Base-by-base conservation (phyloP, 1,284 basidiomycete species). In the Boletus smithii region DNA sequence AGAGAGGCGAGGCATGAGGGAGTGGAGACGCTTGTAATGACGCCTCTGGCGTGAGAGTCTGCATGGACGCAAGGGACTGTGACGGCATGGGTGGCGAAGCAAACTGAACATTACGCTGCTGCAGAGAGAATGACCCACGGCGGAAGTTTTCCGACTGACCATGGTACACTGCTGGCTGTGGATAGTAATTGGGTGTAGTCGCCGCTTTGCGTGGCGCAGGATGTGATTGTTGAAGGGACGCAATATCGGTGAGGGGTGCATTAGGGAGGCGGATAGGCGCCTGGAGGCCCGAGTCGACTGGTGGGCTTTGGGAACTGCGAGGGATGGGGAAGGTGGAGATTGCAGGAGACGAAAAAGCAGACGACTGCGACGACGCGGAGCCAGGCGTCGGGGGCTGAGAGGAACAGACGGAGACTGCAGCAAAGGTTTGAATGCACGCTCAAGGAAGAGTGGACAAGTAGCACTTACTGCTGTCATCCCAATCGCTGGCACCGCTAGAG, bases 191-290 rank as follows among this genome's bases (percentile, higher is more conserved):
- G 2, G 63, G 64, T 9, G 53, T 32, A 26, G 63, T 62, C 23
- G 60, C 53, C 30, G 64, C 49, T 37, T 67, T 69, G 23, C 67
- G 61, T 16, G 67, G 60, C 3, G 46, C 20, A 27, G 59, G 54
- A 42, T 63, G 61, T 42, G 60, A 66, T 33, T 56, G 68, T 42
- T 55, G 71, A 6, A 77, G 69, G 44, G 78, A 75, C 3, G 77
- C 77, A 48, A 86, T 77, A 60, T 85, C 84, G 16, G 76, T 75
- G 33, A 87, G 70, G 3, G 84, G 81, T 4, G 81, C 76, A 49
- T 80, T 83, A 8, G 85, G 85, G 4, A 87, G 76, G 36, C 85
- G 80, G 56, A 87, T 87, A 18, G 77, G 79, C 46, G 76, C 78
- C 42, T 68, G 63, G 0, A 55, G 20, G 1, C 62, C 60, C 10